Conservation (phyloP, 208 protist genomes). For the Leishmania arabica region DNA sequence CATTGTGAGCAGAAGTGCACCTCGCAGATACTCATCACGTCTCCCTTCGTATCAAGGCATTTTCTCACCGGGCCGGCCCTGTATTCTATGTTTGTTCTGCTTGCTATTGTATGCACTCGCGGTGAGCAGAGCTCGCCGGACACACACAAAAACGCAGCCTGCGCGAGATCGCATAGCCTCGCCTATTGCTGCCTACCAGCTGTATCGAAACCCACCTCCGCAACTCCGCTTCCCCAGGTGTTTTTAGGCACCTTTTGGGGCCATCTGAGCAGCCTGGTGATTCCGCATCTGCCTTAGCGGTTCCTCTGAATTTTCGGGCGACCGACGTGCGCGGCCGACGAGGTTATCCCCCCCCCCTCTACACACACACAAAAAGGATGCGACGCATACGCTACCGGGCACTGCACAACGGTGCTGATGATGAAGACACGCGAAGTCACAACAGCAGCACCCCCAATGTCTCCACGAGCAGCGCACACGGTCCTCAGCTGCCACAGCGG, state of each 20-base stretch:
- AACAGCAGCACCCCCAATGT: neutral
- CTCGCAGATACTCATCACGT: neutral
- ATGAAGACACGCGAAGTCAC: neutral
- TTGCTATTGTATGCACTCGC: neutral
- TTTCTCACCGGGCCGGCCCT: neutral
- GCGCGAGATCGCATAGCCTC: neutral
- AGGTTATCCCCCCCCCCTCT: neutral
- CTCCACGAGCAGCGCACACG: neutral
- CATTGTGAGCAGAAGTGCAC: neutral
- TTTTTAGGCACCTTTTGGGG: neutral
- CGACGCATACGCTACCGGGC: slow-evolving; percentile 20
- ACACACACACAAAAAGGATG: slow-evolving; percentile 1
- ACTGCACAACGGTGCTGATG: neutral
- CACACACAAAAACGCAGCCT: neutral
- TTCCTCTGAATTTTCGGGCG: neutral
- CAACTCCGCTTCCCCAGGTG: neutral
- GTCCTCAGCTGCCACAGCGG: neutral
- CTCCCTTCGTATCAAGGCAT: neutral
- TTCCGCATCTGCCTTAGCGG: neutral
- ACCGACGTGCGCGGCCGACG: slow-evolving; percentile 8
- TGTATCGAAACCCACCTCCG: too few species aligned
- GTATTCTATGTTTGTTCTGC: neutral
- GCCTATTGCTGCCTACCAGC: neutral
- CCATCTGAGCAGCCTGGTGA: neutral
- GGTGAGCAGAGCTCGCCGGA: neutral